Base-by-base conservation (phyloP, 1,139 yeast species). In the Suhomyces chickasaworum region DNA sequence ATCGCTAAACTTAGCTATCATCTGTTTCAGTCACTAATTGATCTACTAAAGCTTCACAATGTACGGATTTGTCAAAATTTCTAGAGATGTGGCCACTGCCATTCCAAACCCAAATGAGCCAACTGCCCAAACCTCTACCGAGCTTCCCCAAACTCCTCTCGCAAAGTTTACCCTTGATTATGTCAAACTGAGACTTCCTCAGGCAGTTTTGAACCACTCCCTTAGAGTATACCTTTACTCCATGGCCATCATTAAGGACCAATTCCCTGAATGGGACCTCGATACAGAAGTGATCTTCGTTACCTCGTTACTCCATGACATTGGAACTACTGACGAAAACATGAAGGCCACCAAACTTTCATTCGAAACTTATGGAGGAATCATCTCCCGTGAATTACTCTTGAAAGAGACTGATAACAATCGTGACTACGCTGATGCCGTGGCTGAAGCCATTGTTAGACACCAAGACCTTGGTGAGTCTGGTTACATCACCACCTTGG, bases 341-440 rank as follows among this genome's bases (percentile, higher is more conserved):
- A 66, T 69, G 71, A 52, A 51, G 10, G 65, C 65, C 17, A 69
- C 75, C 29, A 67, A 69, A 48, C 56, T 69, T 61, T 69, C 74
- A 21, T 69, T 69, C 54, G 75, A 69, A 49, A 67, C 67, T 46
- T 68, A 64, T 47, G 75, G 75, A 3, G 75, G 74, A 3, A 50
- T 68, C 13, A 41, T 69, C 35, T 60, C 73, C 3, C 53, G 69
- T 15, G 71, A 68, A 13, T 57, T 68, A 50, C 50, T 69, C 1
- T 53, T 63, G 38, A 42, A 58, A 20, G 54, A 60, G 25, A 60
- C 70, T 7, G 15, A 29, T 17, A 41, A 50, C 10, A 50, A 68
- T 49, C 50, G 55, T 35, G 68, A 64, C 38, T 68, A 57, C 43
- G 73, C 75, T 2, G 75, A 69, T 45, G 74, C 74, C 1, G 74